Percentiles rank a stretch among this genome's conserved stretches.
These are phyloP conservation scores for Pyrenochaeta sp. DNA, from an alignment of 2,329 filamentous ascomycete species.

Conservation along the genomic window DNA sequence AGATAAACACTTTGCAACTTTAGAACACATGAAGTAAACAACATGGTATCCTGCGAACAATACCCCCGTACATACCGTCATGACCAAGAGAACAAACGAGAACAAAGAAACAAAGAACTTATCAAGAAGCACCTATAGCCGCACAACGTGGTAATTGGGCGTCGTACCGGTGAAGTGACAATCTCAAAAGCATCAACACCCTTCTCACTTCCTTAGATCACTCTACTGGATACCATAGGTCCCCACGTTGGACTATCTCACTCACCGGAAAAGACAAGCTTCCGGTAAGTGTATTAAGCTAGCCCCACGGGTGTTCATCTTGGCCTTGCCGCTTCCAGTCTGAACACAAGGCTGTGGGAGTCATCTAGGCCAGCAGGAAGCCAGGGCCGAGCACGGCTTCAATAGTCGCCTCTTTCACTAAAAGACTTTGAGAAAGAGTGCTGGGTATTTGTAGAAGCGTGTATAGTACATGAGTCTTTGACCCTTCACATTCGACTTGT, in stretches of 20 bases:
- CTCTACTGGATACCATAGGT: not conserved
- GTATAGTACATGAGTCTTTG: not conserved
- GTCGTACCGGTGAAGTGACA: not conserved
- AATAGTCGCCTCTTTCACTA: no score
- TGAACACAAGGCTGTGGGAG: not conserved
- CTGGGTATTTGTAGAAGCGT: not conserved
- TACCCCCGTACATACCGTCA: not conserved
- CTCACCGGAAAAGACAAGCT: slow-evolving; percentile 16
- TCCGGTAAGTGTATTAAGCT: slow-evolving; percentile 6
- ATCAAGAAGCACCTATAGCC: not conserved
- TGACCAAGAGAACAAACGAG: not conserved
- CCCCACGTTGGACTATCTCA: not conserved
- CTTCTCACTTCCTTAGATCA: not conserved
- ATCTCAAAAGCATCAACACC: not conserved
- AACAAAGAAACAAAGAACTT: not conserved
- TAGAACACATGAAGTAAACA: not conserved
- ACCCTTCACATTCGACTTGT: not conserved
- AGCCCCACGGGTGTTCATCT: slow-evolving; percentile 4
- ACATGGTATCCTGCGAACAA: not conserved
- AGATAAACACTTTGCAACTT: not conserved
- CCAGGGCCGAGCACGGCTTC: not conserved
- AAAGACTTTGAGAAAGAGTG: not conserved
- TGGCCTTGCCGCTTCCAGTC: slow-evolving; percentile 8
- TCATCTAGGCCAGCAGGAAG: not conserved
- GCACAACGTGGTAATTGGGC: not conserved